Conservation (phyloP, 257 asterid species). For the Knoxia roxburghii region DNA sequence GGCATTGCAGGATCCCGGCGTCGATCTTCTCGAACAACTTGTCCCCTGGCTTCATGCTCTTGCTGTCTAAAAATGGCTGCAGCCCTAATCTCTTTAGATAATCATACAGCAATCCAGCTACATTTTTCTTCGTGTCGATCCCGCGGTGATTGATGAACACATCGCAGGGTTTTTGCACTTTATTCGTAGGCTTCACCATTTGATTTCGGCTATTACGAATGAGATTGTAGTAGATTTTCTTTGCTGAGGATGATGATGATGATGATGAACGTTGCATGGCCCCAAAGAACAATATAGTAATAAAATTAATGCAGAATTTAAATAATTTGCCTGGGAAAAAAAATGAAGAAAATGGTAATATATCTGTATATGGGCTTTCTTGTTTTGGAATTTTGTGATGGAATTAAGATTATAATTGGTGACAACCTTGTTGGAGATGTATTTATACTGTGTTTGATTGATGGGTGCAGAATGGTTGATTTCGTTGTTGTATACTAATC, state of each 20-base stretch:
- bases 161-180: slow-evolving; percentile 30
- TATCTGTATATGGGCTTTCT: too few relatives aligned
- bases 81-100: slow-evolving; percentile 40
- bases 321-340: too few relatives aligned
- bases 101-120: slow-evolving; percentile 62
- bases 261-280: slow-evolving; percentile 49
- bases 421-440: too few relatives aligned
- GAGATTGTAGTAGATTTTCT: slow-evolving; percentile 22
- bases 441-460: neutral
- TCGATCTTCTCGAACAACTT: slow-evolving; percentile 57
- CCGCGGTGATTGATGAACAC: slow-evolving; percentile 86
- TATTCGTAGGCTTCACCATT: neutral
- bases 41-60: slow-evolving; percentile 85
- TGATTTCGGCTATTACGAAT: slow-evolving; percentile 15
- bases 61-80: slow-evolving; percentile 72
- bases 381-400: too few relatives aligned
- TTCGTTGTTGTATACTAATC: slow-evolving; percentile 30
- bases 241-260: slow-evolving; percentile 30
- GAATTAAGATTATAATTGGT: too few relatives aligned
- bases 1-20: slow-evolving; percentile 46
- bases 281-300: neutral
- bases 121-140: slow-evolving; percentile 66
- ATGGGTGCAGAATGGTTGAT: neutral
- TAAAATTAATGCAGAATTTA: neutral
- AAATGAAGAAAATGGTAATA: too few relatives aligned